phyloP scores from a whole-genome alignment of 225 moss, liverwort and hornwort genomes.

The Neckera pumila region DNA sequence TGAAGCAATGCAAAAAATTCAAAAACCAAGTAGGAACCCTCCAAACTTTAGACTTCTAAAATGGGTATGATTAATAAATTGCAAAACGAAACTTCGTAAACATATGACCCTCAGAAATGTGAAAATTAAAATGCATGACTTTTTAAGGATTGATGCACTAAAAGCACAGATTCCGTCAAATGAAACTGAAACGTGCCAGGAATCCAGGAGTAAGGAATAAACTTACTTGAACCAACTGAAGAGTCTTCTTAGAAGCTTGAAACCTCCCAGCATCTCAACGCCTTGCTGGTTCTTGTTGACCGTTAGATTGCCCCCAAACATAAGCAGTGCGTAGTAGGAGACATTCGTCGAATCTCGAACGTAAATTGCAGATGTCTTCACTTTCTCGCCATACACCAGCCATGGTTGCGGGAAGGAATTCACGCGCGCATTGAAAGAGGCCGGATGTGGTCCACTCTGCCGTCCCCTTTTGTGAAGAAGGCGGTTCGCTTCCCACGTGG shows the following conservation, averaged over 20 bases:
- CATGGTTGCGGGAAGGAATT: constrained; percentile 72
- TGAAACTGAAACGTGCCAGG: background rate
- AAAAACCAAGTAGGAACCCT: too few species aligned
- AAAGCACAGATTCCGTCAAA: background rate
- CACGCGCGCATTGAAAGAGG: constrained; percentile 86
- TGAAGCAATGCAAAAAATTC: background rate
- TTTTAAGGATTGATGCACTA: background rate
- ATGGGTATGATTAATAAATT: background rate
- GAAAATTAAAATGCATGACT: background rate
- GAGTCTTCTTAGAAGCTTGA: constrained; percentile 77
- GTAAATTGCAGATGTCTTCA: constrained; percentile 90
- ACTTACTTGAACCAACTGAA: constrained; percentile 78
- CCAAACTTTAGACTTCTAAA: too few species aligned
- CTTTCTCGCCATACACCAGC: constrained; percentile 95
- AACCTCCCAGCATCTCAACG: constrained; percentile 92
- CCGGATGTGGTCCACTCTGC: constrained; percentile 96
- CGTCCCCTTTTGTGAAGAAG: constrained; percentile 95
- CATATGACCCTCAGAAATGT: background rate
- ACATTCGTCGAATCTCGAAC: constrained; percentile 85
- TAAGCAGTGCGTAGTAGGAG: constrained; percentile 89
- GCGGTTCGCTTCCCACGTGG: constrained; percentile 79
- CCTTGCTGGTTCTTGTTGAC: constrained; percentile 70
- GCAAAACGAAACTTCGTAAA: background rate
- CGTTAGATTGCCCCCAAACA: constrained; percentile 81
- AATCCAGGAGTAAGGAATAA: background rate